Evolutionary conservation across 768 basidiomycete genomes (phyloP).

Genomic region (Pleurotus sapidus): DNA sequence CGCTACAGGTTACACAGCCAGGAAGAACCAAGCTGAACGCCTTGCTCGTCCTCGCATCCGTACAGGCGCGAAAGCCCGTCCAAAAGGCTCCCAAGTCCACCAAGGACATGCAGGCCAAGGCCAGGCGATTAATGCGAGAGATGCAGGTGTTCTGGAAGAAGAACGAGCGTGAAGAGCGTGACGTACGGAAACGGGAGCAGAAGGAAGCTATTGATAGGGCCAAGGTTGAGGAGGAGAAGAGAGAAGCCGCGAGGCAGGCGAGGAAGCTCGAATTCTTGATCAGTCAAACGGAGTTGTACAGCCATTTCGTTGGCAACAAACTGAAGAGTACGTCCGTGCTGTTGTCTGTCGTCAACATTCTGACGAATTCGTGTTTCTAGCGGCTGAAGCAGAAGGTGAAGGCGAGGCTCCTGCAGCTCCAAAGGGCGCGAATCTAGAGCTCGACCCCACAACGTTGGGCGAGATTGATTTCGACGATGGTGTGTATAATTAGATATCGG

Average conservation of each 20-base stretch:
- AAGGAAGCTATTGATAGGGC: conserved; percentile 89
- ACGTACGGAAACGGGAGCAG: conserved; percentile 89
- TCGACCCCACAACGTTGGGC: conserved; percentile 48
- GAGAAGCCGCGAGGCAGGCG: conserved; percentile 91
- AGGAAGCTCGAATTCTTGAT: conserved; percentile 98
- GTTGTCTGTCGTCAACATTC: too few relatives aligned
- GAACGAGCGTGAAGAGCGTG: conserved; percentile 95
- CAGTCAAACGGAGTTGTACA: conserved; percentile 97
- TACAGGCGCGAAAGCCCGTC: conserved; percentile 77
- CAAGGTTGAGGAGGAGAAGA: conserved; percentile 87
- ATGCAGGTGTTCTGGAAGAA: conserved; percentile 98
- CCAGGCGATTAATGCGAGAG: conserved; percentile 88
- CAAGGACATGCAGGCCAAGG: conserved; percentile 83
- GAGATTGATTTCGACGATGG: conserved; percentile 94
- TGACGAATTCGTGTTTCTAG: conserved; percentile 31
- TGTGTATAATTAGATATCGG: conserved; percentile 29
- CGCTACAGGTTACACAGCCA: conserved; percentile 59
- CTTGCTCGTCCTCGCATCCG: conserved; percentile 70
- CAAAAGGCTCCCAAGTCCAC: conserved; percentile 65
- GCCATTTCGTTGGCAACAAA: conserved; percentile 98
- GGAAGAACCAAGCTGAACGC: conserved; percentile 70
- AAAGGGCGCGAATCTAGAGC: conserved; percentile 55
- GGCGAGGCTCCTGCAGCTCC: conserved; percentile 41
- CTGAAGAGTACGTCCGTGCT: conserved; percentile 64
- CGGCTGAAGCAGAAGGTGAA: conserved; percentile 73